Percentiles rank a stretch among this genome's conserved stretches.
Conservation (phyloP, 164 flowering plant species). For the Vitis riparia region DNA sequence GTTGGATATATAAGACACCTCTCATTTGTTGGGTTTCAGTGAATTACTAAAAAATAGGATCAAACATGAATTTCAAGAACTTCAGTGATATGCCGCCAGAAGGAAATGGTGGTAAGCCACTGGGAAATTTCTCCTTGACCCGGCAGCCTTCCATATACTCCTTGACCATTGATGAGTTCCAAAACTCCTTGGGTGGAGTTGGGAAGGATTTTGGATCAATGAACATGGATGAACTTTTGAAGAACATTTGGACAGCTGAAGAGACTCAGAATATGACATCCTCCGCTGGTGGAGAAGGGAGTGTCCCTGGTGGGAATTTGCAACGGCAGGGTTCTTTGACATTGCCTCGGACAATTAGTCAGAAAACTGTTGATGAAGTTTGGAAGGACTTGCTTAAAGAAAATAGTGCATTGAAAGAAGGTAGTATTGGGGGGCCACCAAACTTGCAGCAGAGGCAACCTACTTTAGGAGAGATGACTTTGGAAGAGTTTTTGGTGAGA, state of each 20-base stretch:
- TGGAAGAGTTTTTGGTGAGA: conserved; percentile 58
- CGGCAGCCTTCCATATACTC: conserved; percentile 74
- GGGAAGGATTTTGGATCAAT: conserved; percentile 64
- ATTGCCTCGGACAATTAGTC: conserved; percentile 60
- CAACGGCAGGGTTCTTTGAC: conserved; percentile 65
- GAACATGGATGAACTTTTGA: conserved; percentile 59
- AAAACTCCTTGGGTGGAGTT: conserved; percentile 62
- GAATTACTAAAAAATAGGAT: conserved; percentile 35
- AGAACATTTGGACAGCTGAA: conserved; percentile 63
- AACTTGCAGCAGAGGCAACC: conserved; percentile 48
- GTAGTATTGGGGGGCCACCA: conserved; percentile 16
- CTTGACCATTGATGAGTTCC: conserved; percentile 82
- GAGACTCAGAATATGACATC: conserved; percentile 40
- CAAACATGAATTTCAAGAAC: conserved; percentile 62
- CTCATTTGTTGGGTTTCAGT: too few relatives aligned
- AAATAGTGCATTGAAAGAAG: conserved; percentile 24
- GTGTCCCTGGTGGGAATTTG: conserved; percentile 37
- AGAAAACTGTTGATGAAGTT: conserved; percentile 72
- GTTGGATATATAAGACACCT: background rate
- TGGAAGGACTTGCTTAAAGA: conserved; percentile 52
- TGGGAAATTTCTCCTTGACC: conserved; percentile 37
- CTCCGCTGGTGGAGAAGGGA: conserved; percentile 26
- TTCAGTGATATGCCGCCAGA: conserved; percentile 33
- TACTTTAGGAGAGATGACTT: conserved; percentile 61
- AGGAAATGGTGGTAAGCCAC: conserved; percentile 23